A percentile compares a stretch with the other conserved stretches of the same genome.
These are phyloP conservation scores for Prunus padus DNA, from an alignment of 306 rosid genomes.

Conservation along the genomic window DNA sequence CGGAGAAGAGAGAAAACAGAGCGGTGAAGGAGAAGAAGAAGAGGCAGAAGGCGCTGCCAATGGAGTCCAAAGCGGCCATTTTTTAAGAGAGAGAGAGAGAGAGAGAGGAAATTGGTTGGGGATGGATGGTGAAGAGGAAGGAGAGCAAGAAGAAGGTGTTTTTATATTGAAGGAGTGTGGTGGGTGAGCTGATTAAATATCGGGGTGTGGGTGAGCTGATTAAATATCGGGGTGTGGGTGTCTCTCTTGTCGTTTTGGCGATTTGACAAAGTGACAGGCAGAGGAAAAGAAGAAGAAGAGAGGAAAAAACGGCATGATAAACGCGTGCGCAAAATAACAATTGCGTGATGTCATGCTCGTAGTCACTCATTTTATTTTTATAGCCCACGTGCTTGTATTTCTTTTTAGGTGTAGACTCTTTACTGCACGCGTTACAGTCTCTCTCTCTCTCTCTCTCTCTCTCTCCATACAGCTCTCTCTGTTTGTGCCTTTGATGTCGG, in stretches of 20 bases:
- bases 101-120: not conserved
- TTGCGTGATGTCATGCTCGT: not conserved
- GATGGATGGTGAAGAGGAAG: not conserved
- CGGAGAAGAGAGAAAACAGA: slow-evolving; percentile 51
- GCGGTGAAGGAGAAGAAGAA: slow-evolving; percentile 67
- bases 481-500: too few species aligned
- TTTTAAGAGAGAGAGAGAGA: not conserved
- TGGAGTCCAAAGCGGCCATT: slow-evolving; percentile 28
- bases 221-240: not conserved
- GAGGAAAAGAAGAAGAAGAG: not conserved
- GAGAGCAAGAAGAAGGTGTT: not conserved
- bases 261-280: not conserved
- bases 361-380: not conserved
- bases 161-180: slow-evolving; percentile 29
- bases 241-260: not conserved
- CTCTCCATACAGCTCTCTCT: too few species aligned
- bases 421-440: not conserved
- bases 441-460: too few species aligned
- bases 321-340: slow-evolving; percentile 56
- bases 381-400: slow-evolving; percentile 11
- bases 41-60: slow-evolving; percentile 29
- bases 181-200: not conserved
- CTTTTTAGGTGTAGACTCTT: not conserved
- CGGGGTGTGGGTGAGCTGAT: not conserved
- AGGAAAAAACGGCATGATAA: slow-evolving; percentile 33